Percentiles rank a stretch among this genome's conserved stretches.
Evolutionary conservation across 2,329 filamentous ascomycete species (phyloP).

Genomic region (Ceratocystis variospora): DNA sequence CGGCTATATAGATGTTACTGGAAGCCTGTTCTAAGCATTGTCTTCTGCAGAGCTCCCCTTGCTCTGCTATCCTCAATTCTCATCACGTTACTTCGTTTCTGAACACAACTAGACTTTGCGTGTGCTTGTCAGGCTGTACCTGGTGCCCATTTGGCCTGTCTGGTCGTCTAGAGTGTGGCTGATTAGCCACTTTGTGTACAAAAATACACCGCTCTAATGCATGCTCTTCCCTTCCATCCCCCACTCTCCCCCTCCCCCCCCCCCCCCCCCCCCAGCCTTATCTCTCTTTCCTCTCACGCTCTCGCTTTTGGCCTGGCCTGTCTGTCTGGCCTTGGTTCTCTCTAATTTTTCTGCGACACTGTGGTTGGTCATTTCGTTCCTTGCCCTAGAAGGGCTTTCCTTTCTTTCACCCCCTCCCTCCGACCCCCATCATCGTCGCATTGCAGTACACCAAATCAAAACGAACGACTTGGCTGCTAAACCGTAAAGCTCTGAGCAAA

Average conservation of each 20-base stretch:
- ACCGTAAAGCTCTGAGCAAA: background rate
- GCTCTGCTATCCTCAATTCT: background rate
- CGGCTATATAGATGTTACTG: background rate
- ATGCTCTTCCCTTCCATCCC: background rate
- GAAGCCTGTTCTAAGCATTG: background rate
- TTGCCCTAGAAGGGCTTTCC: background rate
- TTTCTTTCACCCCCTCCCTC: background rate
- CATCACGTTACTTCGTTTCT: too few relatives aligned
- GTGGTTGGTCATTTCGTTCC: constrained; percentile 1
- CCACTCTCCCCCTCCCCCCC: too few relatives aligned
- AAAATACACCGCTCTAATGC: constrained; percentile 6
- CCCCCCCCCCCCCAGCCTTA: background rate
- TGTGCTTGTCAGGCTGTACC: background rate
- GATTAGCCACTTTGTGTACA: background rate
- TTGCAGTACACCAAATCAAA: background rate
- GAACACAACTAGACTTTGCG: background rate
- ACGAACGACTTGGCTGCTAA: background rate
- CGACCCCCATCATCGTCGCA: background rate
- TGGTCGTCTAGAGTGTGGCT: background rate
- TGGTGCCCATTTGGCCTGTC: background rate
- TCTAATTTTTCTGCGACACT: background rate
- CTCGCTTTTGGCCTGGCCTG: background rate
- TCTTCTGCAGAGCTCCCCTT: background rate
- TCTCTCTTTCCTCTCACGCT: background rate
- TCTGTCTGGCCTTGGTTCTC: background rate